phyloP scores from a whole-genome alignment of 495 filamentous ascomycete species.

The Hyaloscypha bicolor region DNA sequence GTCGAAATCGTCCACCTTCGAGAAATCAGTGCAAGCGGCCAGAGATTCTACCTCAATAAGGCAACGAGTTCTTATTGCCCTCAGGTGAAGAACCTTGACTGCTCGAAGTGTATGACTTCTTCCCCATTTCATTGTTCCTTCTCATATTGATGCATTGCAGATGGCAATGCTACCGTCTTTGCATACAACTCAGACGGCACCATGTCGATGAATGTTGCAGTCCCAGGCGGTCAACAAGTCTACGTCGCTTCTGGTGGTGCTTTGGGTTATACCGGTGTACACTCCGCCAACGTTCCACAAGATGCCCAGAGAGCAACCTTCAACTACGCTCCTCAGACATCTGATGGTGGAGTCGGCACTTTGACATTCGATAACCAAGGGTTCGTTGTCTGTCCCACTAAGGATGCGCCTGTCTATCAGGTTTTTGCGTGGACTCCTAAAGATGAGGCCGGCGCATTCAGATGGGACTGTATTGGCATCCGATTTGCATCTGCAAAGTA shows the following conservation, averaged over 20 bases:
- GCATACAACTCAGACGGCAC: constrained; percentile 24
- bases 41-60: constrained; percentile 16
- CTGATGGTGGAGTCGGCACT: not conserved
- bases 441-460: not conserved
- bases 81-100: constrained; percentile 2
- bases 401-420: constrained; percentile 16
- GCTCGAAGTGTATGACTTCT: not conserved
- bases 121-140: too few relatives aligned
- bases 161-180: constrained; percentile 13
- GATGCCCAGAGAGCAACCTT: constrained; percentile 53
- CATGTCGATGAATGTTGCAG: constrained; percentile 43
- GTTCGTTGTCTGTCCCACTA: constrained; percentile 24
- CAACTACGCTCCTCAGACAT: constrained; percentile 25
- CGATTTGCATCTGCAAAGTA: not conserved
- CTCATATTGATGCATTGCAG: too few relatives aligned
- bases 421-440: constrained; percentile 12
- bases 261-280: constrained; percentile 61
- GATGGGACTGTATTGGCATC: constrained; percentile 18
- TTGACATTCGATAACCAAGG: constrained; percentile 14
- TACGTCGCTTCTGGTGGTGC: constrained; percentile 62
- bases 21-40: constrained; percentile 5
- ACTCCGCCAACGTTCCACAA: constrained; percentile 57
- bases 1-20: not conserved
- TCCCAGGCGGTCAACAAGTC: constrained; percentile 67
- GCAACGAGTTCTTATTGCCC: constrained; percentile 20